Evolutionary conservation across 805 yeast genomes (phyloP), one percentile per base, ranked within the genome.

Genomic region (Schwanniomyces polymorphus): DNA sequence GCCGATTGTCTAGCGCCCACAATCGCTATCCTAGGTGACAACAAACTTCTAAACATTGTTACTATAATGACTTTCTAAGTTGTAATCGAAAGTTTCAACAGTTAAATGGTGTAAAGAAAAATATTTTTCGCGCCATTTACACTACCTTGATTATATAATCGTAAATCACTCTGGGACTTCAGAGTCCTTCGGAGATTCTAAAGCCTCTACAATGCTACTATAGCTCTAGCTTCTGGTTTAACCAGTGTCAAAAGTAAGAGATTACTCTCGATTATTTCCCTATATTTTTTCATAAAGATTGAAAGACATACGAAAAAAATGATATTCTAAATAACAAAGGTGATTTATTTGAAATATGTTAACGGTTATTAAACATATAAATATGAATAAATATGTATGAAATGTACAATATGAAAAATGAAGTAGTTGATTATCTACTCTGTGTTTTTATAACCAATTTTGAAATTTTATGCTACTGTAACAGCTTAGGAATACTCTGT

Each of bases 131-230:
- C 3, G 25, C 39, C n/a, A 23, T 8, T 11, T 37, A 9, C 39
- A 37, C 39, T 18, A 37, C 39, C 39, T 37, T 37, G 39, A 18
- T 37, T 37, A 37, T 37, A 21, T 37, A 37, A 37, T 18, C 38
- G 5, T 26, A 26, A 6, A 6, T 26, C 27, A 26, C n/a, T n/a
- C n/a, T n/a, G n/a, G n/a, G n/a, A n/a, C n/a, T n/a, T n/a, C n/a
- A n/a, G n/a, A n/a, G n/a, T n/a, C n/a, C n/a, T n/a, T n/a, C n/a
- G n/a, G n/a, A n/a, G 23, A 21, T 21, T 21, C 23, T 21, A 21
- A 21, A 21, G 23, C 23, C 3, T 21, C 23, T 21, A 21, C 23
- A 21, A 21, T 4, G 23, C 5, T 21, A 21, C 23, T 21, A 21
- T 5, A 21, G 5, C 5, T 21, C 3, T 21, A 21, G 5, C 23